A percentile compares a stretch with the other conserved stretches of the same genome.
These are phyloP conservation scores for Coniochaeta sp. DNA, from an alignment of 2,329 filamentous ascomycete genomes.

Conservation along the genomic window DNA sequence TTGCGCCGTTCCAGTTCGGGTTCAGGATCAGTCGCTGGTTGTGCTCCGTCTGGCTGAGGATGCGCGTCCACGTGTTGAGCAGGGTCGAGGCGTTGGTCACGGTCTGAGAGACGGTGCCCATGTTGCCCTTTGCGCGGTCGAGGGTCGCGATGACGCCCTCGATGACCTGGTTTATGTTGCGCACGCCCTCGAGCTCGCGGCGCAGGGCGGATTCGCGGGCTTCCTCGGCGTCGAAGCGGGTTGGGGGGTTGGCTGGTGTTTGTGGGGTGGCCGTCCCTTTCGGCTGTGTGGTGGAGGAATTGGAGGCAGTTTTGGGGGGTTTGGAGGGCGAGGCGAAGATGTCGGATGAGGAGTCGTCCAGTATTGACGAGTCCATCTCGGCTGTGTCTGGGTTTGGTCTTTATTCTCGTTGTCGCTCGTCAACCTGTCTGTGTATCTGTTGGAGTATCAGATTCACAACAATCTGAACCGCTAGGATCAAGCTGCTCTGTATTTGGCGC, in stretches of 20 bases:
- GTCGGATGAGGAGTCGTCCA: background rate
- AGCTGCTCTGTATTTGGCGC: too few species aligned
- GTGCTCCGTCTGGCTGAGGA: constrained; percentile 94
- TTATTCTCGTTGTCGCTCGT: background rate
- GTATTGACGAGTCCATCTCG: background rate
- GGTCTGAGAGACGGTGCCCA: constrained; percentile 78
- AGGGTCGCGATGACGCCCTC: constrained; percentile 69
- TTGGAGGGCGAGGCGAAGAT: constrained; percentile 2
- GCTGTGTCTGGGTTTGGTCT: background rate
- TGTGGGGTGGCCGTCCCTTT: constrained; percentile 22
- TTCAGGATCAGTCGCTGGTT: constrained; percentile 89
- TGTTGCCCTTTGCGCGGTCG: constrained; percentile 66
- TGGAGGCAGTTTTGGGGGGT: too few species aligned
- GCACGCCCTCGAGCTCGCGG: constrained; percentile 74
- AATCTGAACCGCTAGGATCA: too few species aligned
- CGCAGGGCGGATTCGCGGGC: constrained; percentile 66
- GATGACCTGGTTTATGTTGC: constrained; percentile 80
- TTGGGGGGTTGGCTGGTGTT: constrained; percentile 22
- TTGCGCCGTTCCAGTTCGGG: constrained; percentile 82
- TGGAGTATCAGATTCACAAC: too few species aligned
- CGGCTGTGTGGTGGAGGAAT: background rate
- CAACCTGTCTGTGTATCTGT: too few species aligned
- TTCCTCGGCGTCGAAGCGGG: constrained; percentile 54
- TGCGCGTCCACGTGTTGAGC: constrained; percentile 91
- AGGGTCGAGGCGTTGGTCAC: constrained; percentile 82